A percentile compares a stretch with the other conserved stretches of the same genome.
Evolutionary conservation across 2,329 filamentous ascomycete species (phyloP).

Genomic region (Podosphaera fusca): DNA sequence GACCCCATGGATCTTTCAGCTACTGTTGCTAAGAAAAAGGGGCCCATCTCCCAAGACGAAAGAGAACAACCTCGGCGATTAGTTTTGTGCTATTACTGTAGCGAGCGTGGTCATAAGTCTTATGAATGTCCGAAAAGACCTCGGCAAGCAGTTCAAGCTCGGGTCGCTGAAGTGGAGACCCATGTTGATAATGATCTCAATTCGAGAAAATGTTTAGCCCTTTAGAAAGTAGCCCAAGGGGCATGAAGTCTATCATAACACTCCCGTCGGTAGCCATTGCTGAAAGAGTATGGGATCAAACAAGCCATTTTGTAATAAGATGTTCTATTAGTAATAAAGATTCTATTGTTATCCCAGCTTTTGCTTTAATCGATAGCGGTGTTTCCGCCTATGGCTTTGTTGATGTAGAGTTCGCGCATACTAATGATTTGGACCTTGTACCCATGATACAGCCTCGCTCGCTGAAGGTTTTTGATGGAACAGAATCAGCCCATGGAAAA

Average conservation of each 20-base stretch:
- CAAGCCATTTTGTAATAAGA: no score
- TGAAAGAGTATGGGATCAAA: background rate
- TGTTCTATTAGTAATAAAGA: no score
- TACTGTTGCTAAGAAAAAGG: no score
- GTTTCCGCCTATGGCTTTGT: background rate
- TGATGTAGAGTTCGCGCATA: no score
- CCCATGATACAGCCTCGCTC: background rate
- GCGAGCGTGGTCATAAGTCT: background rate
- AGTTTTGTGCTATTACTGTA: background rate
- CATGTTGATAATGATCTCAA: background rate
- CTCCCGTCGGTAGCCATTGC: background rate
- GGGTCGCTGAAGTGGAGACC: background rate
- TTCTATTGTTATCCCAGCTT: background rate
- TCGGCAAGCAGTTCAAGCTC: no score
- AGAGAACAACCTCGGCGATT: background rate
- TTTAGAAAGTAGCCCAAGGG: background rate
- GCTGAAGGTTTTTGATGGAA: background rate
- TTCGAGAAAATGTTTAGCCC: background rate
- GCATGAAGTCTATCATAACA: background rate
- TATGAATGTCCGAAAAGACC: no score
- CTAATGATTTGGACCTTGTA: no score
- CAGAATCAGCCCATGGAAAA: background rate
- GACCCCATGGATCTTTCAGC: no score
- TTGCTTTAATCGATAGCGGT: background rate
- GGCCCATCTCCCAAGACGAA: no score